phyloP scores from a whole-genome alignment of 176 grass and related monocot genomes.

The Eleusine coracana region DNA sequence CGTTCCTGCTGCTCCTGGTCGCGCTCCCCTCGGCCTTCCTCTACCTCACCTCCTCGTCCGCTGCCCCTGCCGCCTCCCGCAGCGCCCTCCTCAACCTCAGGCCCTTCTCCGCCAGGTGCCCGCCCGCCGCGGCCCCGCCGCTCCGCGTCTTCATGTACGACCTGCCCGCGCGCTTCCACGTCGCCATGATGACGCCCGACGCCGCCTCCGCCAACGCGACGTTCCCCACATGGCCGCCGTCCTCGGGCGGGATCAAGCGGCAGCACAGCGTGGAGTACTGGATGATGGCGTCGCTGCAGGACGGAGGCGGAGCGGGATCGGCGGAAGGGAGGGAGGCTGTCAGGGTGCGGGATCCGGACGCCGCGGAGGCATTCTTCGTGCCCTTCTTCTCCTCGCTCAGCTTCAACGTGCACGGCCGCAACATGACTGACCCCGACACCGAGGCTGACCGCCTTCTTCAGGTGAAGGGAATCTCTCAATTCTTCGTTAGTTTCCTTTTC shows the following conservation, averaged over 20 bases:
- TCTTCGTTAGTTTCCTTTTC: background rate
- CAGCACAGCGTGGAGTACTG: slow-evolving; percentile 98
- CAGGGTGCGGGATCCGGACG: slow-evolving; percentile 73
- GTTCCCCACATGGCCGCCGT: slow-evolving; percentile 72
- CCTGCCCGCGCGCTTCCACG: slow-evolving; percentile 79
- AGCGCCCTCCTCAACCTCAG: slow-evolving; percentile 47
- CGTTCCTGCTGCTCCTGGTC: slow-evolving; percentile 56
- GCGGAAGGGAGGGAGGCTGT: slow-evolving; percentile 58
- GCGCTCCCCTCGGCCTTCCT: slow-evolving; percentile 58
- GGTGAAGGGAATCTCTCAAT: slow-evolving; percentile 32
- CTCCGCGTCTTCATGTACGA: slow-evolving; percentile 88
- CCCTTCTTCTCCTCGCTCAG: slow-evolving; percentile 99
- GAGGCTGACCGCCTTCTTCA: slow-evolving; percentile 82
- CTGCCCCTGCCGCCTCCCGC: slow-evolving; percentile 43
- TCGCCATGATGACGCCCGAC: slow-evolving; percentile 60
- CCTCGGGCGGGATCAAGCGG: slow-evolving; percentile 67
- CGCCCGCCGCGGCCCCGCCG: slow-evolving; percentile 37
- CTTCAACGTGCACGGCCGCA: slow-evolving; percentile 93
- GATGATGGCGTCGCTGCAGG: slow-evolving; percentile 89
- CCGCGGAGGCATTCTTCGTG: slow-evolving; percentile 91
- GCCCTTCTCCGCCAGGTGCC: slow-evolving; percentile 48
- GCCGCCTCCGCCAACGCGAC: background rate
- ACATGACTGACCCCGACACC: slow-evolving; percentile 96
- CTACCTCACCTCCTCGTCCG: slow-evolving; percentile 59
- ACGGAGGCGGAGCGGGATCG: background rate